These are phyloP conservation scores for Raphanus sativus DNA, from an alignment of 345 rosid genomes.

Conservation along the genomic window DNA sequence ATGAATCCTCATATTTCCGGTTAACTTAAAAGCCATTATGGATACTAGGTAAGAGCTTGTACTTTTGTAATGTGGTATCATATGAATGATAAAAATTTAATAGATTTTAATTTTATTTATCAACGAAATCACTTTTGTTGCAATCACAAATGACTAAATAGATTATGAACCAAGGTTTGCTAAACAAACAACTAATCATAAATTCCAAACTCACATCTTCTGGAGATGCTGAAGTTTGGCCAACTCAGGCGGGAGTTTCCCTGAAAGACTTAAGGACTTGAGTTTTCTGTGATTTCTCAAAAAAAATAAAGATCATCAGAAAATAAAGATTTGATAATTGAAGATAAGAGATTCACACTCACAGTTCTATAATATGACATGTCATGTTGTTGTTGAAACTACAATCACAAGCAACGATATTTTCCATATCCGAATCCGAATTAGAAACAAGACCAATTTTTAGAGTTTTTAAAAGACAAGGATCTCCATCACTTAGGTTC, in stretches of 20 bases:
- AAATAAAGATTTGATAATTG: not conserved
- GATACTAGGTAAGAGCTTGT: not conserved
- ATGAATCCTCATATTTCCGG: not conserved
- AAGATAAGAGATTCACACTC: not conserved
- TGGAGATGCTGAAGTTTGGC: constrained; percentile 10
- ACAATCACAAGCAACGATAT: constrained; percentile 7
- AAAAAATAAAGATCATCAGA: not conserved
- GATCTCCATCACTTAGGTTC: constrained; percentile 3
- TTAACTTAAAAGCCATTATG: not conserved
- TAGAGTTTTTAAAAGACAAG: not conserved
- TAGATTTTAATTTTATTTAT: not conserved
- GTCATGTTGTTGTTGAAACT: not conserved
- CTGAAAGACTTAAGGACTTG: not conserved
- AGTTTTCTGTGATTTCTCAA: not conserved
- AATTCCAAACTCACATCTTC: not conserved
- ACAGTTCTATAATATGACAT: constrained; percentile 24
- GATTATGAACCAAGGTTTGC: not conserved
- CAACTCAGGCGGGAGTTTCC: constrained; percentile 20
- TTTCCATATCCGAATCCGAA: not conserved
- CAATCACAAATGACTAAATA: not conserved
- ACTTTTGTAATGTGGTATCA: not conserved
- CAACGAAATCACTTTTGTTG: not conserved
- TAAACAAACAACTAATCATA: not conserved
- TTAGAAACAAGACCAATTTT: not conserved
- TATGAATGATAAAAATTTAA: not conserved